Conservation (phyloP, 2,329 filamentous ascomycete species). For the Diaporthe ampelina region DNA sequence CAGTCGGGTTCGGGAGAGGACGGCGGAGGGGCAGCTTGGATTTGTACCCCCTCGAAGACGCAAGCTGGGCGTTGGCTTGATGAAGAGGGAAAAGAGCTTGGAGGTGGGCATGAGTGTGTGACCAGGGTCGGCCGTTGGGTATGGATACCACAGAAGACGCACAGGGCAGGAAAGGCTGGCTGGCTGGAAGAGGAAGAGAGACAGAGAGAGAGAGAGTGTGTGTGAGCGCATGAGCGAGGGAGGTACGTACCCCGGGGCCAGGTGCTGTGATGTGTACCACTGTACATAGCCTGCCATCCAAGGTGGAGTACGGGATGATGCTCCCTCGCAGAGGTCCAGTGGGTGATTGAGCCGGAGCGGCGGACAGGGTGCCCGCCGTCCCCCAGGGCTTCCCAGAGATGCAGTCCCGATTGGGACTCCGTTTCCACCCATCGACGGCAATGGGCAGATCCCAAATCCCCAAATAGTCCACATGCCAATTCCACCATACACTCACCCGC, state of each 20-base stretch:
- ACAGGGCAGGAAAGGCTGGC: neutral
- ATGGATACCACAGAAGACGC: conserved; percentile 16
- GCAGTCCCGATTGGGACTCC: conserved; percentile 36
- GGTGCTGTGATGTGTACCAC: neutral
- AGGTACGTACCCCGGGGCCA: conserved; percentile 25
- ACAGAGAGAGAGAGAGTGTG: neutral
- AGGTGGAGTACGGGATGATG: conserved; percentile 31
- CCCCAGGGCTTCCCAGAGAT: conserved; percentile 14
- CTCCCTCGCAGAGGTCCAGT: conserved; percentile 22
- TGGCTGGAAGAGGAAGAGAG: neutral
- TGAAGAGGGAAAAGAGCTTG: conserved; percentile 36
- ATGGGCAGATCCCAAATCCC: neutral
- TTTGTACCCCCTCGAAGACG: conserved; percentile 41
- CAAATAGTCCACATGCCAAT: neutral
- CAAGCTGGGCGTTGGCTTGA: conserved; percentile 36
- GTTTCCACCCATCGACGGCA: conserved; percentile 18
- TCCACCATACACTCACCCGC: conserved; percentile 3
- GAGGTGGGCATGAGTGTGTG: conserved; percentile 28
- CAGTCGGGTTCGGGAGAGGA: conserved; percentile 33
- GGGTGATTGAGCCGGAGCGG: conserved; percentile 35
- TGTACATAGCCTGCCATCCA: conserved; percentile 7
- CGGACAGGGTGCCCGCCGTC: conserved; percentile 32
- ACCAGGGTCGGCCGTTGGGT: conserved; percentile 41
- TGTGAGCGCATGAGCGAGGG: neutral
- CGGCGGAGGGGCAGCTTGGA: conserved; percentile 42